A percentile compares a stretch with the other conserved stretches of the same genome.
These are phyloP conservation scores for Candida caryicola DNA, from an alignment of 805 yeast genomes.

Conservation along the genomic window DNA sequence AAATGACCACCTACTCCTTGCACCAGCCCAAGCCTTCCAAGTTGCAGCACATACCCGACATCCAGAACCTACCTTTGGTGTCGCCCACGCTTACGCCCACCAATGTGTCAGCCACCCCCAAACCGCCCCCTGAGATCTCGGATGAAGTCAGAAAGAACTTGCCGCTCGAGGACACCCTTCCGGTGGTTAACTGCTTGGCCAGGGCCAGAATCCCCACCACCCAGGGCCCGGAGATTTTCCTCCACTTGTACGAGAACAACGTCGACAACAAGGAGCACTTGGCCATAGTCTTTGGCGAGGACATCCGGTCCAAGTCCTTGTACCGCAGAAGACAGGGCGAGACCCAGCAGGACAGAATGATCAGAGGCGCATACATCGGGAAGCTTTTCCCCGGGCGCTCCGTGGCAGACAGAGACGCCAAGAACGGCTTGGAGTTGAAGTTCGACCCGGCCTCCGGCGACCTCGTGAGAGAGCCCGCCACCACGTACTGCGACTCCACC, in stretches of 20 bases:
- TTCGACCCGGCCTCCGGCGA: slow-evolving; percentile 34
- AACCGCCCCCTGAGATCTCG: slow-evolving; percentile 9
- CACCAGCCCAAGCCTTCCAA: slow-evolving; percentile 2
- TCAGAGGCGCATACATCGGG: slow-evolving; percentile 97
- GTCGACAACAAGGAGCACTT: slow-evolving; percentile 90
- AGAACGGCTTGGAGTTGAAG: slow-evolving; percentile 19
- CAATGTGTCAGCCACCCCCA: neutral
- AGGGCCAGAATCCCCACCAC: slow-evolving; percentile 97
- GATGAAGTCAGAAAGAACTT: slow-evolving; percentile 28
- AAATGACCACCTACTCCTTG: slow-evolving; percentile 1
- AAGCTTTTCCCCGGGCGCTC: slow-evolving; percentile 82
- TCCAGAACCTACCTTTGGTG: slow-evolving; percentile 12
- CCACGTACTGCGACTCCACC: slow-evolving; percentile 44
- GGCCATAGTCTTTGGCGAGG: slow-evolving; percentile 95
- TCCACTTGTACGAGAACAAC: slow-evolving; percentile 85
- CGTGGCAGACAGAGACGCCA: slow-evolving; percentile 58
- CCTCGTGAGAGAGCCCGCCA: slow-evolving; percentile 18
- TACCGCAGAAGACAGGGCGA: slow-evolving; percentile 64
- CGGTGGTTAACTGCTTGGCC: slow-evolving; percentile 81
- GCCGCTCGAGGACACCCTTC: slow-evolving; percentile 55
- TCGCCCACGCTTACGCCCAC: slow-evolving; percentile 13
- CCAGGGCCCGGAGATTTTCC: slow-evolving; percentile 87
- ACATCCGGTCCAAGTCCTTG: slow-evolving; percentile 73
- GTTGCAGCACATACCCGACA: slow-evolving; percentile 4
- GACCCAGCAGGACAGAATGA: slow-evolving; percentile 90